phyloP scores from a whole-genome alignment of 306 rosid genomes.

The Luffa acutangula region DNA sequence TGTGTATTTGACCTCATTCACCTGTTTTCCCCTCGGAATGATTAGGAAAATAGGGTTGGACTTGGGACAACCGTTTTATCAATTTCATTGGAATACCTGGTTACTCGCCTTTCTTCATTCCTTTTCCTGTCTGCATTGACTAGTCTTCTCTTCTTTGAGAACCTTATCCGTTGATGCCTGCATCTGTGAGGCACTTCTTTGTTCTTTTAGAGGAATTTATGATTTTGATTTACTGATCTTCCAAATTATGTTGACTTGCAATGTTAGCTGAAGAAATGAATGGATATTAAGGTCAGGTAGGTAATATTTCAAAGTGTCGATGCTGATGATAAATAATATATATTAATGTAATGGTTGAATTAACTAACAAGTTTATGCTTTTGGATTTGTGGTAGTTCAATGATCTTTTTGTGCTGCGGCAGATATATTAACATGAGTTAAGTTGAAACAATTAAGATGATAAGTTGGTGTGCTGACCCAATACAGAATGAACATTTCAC shows the following conservation, averaged over 20 bases:
- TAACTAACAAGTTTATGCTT: not conserved
- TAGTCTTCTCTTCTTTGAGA: not conserved
- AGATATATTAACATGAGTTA: too few species aligned
- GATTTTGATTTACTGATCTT: too few species aligned
- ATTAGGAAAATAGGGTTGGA: not conserved
- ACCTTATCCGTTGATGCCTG: too few species aligned
- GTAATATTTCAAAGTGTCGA: too few species aligned
- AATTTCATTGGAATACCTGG: not conserved
- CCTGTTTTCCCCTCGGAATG: not conserved
- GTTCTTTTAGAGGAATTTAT: too few species aligned
- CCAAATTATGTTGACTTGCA: too few species aligned
- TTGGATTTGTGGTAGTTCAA: not conserved
- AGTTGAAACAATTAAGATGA: not conserved
- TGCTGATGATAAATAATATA: not conserved
- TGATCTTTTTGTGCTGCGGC: not conserved
- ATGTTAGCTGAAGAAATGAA: too few species aligned
- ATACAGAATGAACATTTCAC: not conserved
- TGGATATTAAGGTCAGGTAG: too few species aligned
- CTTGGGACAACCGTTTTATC: not conserved
- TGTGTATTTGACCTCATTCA: not conserved
- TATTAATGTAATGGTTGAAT: not conserved
- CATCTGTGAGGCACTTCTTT: too few species aligned
- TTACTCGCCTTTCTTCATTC: not conserved
- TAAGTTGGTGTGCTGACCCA: not conserved
- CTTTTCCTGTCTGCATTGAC: not conserved